Percentiles rank a stretch among this genome's conserved stretches.
Evolutionary conservation across 1,139 yeast genomes (phyloP).

Genomic region (Pichia norvegensis): DNA sequence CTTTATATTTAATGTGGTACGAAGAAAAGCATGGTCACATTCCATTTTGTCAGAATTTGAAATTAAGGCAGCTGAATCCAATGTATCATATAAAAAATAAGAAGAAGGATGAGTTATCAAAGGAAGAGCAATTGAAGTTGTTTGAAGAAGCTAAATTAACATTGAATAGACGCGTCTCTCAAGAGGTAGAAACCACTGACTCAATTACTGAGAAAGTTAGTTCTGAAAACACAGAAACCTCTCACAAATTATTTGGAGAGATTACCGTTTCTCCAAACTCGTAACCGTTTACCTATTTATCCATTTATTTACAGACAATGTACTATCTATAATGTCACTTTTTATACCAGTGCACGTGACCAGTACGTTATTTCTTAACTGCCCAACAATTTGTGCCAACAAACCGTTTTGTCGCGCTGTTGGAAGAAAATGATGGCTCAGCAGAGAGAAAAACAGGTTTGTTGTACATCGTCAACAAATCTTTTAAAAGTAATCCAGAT

Average conservation of each 20-base stretch:
- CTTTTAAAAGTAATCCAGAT: too few relatives aligned
- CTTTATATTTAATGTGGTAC: conserved; percentile 50
- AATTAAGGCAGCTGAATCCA: conserved; percentile 55
- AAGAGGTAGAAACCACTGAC: conserved; percentile 3
- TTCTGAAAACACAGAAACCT: too few relatives aligned
- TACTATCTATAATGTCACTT: too few relatives aligned
- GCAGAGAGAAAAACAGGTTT: too few relatives aligned
- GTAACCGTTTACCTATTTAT: background rate
- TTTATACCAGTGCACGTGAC: background rate
- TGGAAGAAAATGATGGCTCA: background rate
- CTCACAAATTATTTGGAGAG: background rate
- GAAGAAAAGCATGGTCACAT: conserved; percentile 65
- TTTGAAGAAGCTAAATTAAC: conserved; percentile 37
- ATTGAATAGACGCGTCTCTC: conserved; percentile 27
- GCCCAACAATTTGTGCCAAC: background rate
- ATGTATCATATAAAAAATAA: conserved; percentile 63
- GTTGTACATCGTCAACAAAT: background rate
- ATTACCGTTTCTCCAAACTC: background rate
- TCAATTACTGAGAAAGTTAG: too few relatives aligned
- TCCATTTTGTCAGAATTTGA: conserved; percentile 49
- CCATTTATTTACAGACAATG: too few relatives aligned
- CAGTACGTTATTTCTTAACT: background rate
- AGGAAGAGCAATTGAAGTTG: conserved; percentile 45
- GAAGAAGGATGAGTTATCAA: conserved; percentile 51
- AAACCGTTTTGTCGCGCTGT: background rate